A percentile compares a stretch with the other conserved stretches of the same genome.
These are phyloP conservation scores for Rhododendron vialii DNA, from an alignment of 148 eudicot genomes.

Conservation along the genomic window DNA sequence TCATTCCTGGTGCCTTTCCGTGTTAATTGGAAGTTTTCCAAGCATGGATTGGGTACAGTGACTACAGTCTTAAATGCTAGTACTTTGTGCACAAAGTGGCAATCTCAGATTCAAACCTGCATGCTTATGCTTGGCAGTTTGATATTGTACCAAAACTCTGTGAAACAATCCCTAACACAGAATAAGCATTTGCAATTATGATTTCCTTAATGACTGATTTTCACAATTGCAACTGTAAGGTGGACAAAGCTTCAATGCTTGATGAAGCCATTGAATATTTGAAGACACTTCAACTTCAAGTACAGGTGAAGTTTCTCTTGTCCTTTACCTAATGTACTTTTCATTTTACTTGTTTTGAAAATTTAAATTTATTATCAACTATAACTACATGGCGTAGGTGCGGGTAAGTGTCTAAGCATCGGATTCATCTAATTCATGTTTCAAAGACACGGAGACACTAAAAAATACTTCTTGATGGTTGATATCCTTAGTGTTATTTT, in stretches of 20 bases:
- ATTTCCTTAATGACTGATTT: slow-evolving; percentile 7
- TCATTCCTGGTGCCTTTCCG: neutral
- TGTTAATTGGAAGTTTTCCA: neutral
- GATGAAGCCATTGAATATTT: slow-evolving; percentile 98
- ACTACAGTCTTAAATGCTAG: neutral
- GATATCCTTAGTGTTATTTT: neutral
- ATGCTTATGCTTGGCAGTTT: neutral
- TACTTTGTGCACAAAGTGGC: neutral
- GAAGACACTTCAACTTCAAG: slow-evolving; percentile 95
- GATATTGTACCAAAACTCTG: neutral
- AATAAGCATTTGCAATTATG: neutral
- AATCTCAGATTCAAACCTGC: neutral
- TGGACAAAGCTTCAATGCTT: slow-evolving; percentile 98
- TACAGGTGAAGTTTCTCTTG: slow-evolving; percentile 56
- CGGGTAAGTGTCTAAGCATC: neutral
- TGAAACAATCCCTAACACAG: neutral
- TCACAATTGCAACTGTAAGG: slow-evolving; percentile 33
- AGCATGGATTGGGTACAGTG: neutral
- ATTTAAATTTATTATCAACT: neutral
- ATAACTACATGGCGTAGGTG: neutral
- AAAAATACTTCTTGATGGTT: neutral
- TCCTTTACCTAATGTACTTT: neutral
- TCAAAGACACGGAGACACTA: neutral
- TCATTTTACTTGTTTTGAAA: neutral
- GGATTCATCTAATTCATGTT: neutral